Percentiles rank a stretch among this genome's conserved stretches.
Conservation (phyloP, 106 monocot species). For the Allium fistulosum region DNA sequence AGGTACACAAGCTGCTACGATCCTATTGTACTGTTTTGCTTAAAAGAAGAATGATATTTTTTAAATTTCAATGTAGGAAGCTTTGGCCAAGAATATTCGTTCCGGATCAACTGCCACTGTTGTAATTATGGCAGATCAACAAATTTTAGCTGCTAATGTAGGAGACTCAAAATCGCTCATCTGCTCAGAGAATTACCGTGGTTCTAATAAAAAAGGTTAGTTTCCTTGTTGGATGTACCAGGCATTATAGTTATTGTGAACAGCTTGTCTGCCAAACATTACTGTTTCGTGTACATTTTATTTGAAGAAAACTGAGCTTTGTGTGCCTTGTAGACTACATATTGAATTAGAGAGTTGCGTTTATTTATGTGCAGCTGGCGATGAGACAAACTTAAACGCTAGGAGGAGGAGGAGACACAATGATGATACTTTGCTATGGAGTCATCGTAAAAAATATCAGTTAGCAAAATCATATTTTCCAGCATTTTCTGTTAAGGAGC, state of each 20-base stretch:
- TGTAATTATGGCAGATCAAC: slow-evolving; percentile 62
- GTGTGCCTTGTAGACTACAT: too few species aligned
- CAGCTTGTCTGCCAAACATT: too few species aligned
- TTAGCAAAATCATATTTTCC: slow-evolving; percentile 18
- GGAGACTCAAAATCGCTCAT: slow-evolving; percentile 86
- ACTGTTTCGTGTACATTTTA: too few species aligned
- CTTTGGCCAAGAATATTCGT: slow-evolving; percentile 32
- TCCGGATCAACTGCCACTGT: slow-evolving; percentile 85
- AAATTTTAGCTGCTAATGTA: slow-evolving; percentile 61
- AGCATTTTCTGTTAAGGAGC: slow-evolving; percentile 59
- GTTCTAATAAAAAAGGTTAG: slow-evolving; percentile 28
- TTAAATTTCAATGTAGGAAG: slow-evolving; percentile 51
- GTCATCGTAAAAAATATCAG: slow-evolving; percentile 14
- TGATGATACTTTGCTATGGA: slow-evolving; percentile 3
- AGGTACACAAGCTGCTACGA: background rate
- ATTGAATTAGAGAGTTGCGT: too few species aligned
- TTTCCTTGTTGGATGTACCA: too few species aligned
- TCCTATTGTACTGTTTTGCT: slow-evolving; percentile 1
- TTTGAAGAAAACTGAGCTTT: too few species aligned
- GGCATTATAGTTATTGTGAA: too few species aligned
- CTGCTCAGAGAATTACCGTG: slow-evolving; percentile 45
- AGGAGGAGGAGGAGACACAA: slow-evolving; percentile 21
- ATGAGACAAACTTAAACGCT: background rate
- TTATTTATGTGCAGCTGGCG: too few species aligned
- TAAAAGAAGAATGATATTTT: background rate